Evolutionary conservation across 2,329 filamentous ascomycete species (phyloP).

Genomic region (Gaeumannomyces sp.): DNA sequence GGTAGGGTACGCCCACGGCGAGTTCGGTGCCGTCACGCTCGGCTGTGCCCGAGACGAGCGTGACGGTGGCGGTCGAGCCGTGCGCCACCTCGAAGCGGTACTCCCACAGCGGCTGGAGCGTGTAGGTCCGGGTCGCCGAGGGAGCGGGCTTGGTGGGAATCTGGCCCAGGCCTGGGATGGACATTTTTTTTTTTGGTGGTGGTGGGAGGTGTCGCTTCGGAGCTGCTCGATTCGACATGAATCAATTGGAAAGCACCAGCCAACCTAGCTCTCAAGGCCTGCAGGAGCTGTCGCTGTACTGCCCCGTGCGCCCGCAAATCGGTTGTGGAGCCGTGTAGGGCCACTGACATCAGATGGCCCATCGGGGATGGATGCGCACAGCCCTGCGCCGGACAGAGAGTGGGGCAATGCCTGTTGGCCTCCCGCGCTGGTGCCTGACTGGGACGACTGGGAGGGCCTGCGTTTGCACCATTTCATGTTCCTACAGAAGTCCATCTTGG

Average conservation of each 20-base stretch:
- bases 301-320: too few species aligned
- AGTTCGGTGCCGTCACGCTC: slow-evolving; percentile 96
- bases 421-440: background rate
- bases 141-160: slow-evolving; percentile 40
- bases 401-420: background rate
- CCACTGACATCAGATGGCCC: background rate
- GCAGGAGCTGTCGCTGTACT: too few species aligned
- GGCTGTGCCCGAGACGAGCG: slow-evolving; percentile 74
- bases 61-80: slow-evolving; percentile 35
- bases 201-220: too few species aligned
- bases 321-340: background rate
- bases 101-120: slow-evolving; percentile 61
- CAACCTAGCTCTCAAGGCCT: too few species aligned
- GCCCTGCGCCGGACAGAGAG: background rate
- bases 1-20: slow-evolving; percentile 71
- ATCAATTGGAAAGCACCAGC: background rate
- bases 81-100: slow-evolving; percentile 71
- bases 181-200: slow-evolving; percentile 41
- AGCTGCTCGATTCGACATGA: background rate
- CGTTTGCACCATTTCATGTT: too few species aligned
- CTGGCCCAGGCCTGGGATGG: slow-evolving; percentile 68
- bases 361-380: background rate
- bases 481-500: too few species aligned
- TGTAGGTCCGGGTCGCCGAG: slow-evolving; percentile 38
- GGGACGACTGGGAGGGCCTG: too few species aligned